Evolutionary conservation across 1,284 basidiomycete genomes (phyloP).

Genomic region (Ganoderma lucidum): DNA sequence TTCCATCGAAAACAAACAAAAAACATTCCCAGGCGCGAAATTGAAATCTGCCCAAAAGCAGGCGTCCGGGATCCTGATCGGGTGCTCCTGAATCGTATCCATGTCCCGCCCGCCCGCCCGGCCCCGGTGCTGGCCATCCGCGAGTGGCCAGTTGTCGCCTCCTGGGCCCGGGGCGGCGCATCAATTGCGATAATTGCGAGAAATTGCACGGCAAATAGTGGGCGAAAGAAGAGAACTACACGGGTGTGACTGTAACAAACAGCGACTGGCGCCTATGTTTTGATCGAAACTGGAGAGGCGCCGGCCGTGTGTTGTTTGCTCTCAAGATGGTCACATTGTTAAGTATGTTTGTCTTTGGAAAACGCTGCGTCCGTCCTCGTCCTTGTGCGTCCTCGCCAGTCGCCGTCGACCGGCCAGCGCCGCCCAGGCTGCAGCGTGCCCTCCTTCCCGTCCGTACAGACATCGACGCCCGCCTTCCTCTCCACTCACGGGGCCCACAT

Average conservation of each 20-base stretch:
- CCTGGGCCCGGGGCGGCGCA: not conserved
- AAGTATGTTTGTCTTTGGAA: conserved; percentile 31
- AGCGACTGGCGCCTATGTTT: conserved; percentile 25
- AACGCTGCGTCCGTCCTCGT: conserved; percentile 9
- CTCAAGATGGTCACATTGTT: conserved; percentile 36
- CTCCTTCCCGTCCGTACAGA: conserved; percentile 24
- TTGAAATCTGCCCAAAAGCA: conserved; percentile 37
- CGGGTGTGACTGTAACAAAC: conserved; percentile 1
- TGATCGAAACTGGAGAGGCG: conserved; percentile 29
- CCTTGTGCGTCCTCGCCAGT: not conserved
- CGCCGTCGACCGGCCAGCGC: conserved; percentile 8
- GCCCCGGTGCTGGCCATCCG: not conserved
- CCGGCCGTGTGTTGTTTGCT: conserved; percentile 31
- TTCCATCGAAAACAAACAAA: conserved; percentile 45
- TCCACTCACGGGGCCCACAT: conserved; percentile 25
- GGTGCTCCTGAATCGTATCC: conserved; percentile 35
- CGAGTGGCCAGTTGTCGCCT: not conserved
- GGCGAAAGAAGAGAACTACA: not conserved
- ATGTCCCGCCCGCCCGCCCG: conserved; percentile 19
- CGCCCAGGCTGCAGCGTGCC: conserved; percentile 28
- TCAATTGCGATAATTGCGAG: not conserved
- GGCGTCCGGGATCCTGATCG: conserved; percentile 35
- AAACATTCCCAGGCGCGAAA: conserved; percentile 43
- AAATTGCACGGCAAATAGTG: not conserved
- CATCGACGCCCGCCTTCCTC: conserved; percentile 17